Conservation (phyloP, 2,329 filamentous ascomycete species). For the Ramularia endophylla region DNA sequence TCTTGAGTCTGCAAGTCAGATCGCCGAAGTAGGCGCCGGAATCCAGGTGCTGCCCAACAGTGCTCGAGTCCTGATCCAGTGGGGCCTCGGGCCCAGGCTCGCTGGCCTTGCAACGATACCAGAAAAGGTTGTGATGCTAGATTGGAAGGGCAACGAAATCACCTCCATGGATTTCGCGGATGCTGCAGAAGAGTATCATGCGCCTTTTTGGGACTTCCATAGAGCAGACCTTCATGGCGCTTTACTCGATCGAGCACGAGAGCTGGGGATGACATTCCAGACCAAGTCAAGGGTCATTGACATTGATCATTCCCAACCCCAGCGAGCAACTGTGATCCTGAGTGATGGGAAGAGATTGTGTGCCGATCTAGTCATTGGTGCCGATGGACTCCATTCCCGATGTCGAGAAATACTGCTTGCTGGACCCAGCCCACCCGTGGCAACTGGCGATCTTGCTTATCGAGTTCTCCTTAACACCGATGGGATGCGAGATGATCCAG, state of each 20-base stretch:
- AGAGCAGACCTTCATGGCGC: slow-evolving; percentile 47
- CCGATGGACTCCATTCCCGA: slow-evolving; percentile 43
- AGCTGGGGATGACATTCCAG: slow-evolving; percentile 44
- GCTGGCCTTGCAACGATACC: slow-evolving; percentile 38
- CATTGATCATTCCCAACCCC: slow-evolving; percentile 24
- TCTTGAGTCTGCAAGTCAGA: slow-evolving; percentile 43
- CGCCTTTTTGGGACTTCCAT: slow-evolving; percentile 52
- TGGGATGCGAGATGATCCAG: slow-evolving; percentile 43
- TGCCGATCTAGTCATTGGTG: slow-evolving; percentile 45
- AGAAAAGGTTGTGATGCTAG: slow-evolving; percentile 43
- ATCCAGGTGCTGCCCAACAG: slow-evolving; percentile 48
- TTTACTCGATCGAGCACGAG: slow-evolving; percentile 42
- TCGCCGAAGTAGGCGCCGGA: slow-evolving; percentile 47
- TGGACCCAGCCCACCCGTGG: slow-evolving; percentile 40
- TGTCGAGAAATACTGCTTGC: slow-evolving; percentile 42
- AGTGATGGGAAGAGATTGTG: slow-evolving; percentile 32
- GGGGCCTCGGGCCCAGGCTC: slow-evolving; percentile 44
- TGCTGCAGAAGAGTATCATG: slow-evolving; percentile 29
- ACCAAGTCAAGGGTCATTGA: slow-evolving; percentile 41
- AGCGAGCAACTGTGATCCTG: slow-evolving; percentile 35
- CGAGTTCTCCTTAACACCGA: slow-evolving; percentile 42
- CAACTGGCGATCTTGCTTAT: slow-evolving; percentile 49
- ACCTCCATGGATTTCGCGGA: slow-evolving; percentile 43
- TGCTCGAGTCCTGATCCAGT: slow-evolving; percentile 42
- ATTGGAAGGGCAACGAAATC: slow-evolving; percentile 49